Evolutionary conservation across 202 grass and related monocot genomes (phyloP), one percentile per base, ranked within the genome.

Genomic region (Zizania palustris): DNA sequence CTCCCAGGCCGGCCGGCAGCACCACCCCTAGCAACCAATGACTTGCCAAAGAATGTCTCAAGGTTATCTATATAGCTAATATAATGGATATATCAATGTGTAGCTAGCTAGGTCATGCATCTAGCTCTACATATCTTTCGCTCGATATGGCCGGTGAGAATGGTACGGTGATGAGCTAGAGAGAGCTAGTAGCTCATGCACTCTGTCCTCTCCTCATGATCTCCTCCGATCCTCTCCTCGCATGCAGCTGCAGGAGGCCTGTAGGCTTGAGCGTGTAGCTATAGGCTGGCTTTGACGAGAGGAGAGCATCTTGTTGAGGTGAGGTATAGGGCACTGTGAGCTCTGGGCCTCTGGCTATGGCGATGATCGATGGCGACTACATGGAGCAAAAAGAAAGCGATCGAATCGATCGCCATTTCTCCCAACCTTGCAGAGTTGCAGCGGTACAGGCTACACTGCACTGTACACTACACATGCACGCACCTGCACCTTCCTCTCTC

Each of bases 11-110:
- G 16, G 15, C 63, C 65, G 36, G 49, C 75, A 75, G 63, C 76
- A 63, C 74, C 65, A 65, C 44, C 61, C 68, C 70, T 66, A 78
- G 39, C 15, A 72, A 48, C 73, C 73, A 85, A 79, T 64, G 19
- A 54, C 55, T 67, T 74, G 74, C 2, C 45, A 79, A 73, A 75
- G 44, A 74, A 73, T 77, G 13, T 19, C 19, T 63, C 46, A 28
- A 73, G 36, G 74, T 74, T 48, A 44, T 45, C 62, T 49, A 54
- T 82, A 18, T 45, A 28, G 13, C 71, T 13, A 53, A 61, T 42
- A 20, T 13, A 53, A 61, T 42, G 37, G 69, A 14, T 64, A 14
- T 64, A 64, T 35, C 22, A 2, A 49, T 5, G 16, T 16, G 11
- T 1, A 10, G 28, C 38, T 38, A 37, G 41, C 15, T 59, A 44